phyloP scores from a whole-genome alignment of 176 grass and related monocot genomes.

The Triticum timopheevii region DNA sequence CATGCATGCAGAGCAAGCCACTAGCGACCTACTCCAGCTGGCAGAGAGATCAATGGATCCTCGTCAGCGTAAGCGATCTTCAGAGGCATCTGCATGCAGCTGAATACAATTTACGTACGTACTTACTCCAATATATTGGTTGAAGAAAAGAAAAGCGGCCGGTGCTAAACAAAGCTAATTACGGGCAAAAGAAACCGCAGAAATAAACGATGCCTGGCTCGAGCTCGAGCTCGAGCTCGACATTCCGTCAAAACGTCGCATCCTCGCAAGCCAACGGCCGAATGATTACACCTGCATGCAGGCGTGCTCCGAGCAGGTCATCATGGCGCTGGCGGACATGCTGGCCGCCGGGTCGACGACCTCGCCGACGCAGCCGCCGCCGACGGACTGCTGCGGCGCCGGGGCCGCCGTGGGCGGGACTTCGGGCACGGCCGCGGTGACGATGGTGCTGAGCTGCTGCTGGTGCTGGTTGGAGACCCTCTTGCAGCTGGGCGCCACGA shows the following conservation, averaged over 20 bases:
- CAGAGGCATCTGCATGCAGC: not conserved
- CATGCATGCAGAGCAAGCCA: not conserved
- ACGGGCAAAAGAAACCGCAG: not conserved
- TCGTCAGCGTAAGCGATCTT: not conserved
- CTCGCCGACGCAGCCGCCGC: conserved; percentile 22
- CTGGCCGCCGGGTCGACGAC: not conserved
- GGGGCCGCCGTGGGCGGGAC: no score
- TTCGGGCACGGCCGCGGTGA: not conserved
- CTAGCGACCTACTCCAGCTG: not conserved
- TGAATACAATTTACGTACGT: not conserved
- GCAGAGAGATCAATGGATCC: not conserved
- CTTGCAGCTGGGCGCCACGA: conserved; percentile 24
- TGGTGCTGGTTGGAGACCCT: not conserved
- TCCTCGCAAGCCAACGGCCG: not conserved
- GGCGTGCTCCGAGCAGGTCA: conserved; percentile 33
- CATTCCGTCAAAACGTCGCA: not conserved
- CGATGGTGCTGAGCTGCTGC: not conserved
- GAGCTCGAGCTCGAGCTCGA: not conserved
- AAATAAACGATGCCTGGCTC: not conserved
- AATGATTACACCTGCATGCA: conserved; percentile 23
- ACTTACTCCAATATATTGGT: not conserved
- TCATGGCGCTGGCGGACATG: not conserved
- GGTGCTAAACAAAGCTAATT: not conserved
- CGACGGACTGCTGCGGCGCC: not conserved
- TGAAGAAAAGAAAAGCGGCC: not conserved